These are phyloP conservation scores for Trichoderma sp. DNA, from an alignment of 2,329 filamentous ascomycete genomes.

Conservation along the genomic window DNA sequence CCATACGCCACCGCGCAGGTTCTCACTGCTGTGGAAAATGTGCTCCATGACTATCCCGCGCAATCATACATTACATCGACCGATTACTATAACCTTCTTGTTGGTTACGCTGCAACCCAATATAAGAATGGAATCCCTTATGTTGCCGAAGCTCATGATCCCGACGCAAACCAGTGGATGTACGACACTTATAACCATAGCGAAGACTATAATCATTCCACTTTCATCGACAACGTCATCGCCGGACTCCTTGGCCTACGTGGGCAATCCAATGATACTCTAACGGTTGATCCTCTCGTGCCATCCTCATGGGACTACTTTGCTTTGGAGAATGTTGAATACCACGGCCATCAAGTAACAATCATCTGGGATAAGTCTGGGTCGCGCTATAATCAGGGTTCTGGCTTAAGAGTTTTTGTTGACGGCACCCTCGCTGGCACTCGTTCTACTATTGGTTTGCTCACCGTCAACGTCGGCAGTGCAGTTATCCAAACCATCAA, in stretches of 20 bases:
- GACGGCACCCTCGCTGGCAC: background rate
- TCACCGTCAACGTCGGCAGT: background rate
- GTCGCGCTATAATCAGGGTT: background rate
- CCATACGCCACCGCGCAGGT: background rate
- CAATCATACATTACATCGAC: background rate
- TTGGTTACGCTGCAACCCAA: background rate
- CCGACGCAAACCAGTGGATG: background rate
- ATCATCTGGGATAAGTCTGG: background rate
- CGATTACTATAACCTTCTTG: background rate
- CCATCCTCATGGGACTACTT: background rate
- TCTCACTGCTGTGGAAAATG: background rate
- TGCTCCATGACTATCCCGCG: background rate
- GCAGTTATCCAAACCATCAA: background rate
- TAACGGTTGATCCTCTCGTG: background rate
- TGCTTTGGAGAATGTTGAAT: background rate
- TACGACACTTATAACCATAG: background rate
- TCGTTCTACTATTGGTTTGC: background rate
- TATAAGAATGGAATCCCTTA: background rate
- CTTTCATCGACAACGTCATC: background rate
- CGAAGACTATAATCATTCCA: background rate
- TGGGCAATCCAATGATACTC: background rate
- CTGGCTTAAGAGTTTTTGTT: background rate
- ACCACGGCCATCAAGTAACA: background rate
- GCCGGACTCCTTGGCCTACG: background rate
- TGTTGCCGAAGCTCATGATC: background rate